phyloP scores from a whole-genome alignment of 805 yeast genomes.

The Saccharomycopsis babjevae region DNA sequence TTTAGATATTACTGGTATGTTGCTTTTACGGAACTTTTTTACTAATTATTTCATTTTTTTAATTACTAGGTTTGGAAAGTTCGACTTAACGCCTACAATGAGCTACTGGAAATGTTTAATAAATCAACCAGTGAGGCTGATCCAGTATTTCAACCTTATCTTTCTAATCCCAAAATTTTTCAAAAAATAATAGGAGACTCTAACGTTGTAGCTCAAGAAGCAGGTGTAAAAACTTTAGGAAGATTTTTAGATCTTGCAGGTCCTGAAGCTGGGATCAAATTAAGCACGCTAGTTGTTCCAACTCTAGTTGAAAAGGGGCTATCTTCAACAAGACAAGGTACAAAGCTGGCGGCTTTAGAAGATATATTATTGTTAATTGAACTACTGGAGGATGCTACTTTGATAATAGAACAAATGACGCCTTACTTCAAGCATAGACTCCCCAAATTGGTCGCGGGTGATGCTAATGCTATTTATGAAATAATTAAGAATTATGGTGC shows the following conservation, averaged over 20 bases:
- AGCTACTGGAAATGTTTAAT: constrained; percentile 41
- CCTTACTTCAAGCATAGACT: constrained; percentile 52
- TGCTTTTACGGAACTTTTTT: constrained; percentile 9
- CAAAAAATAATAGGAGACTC: constrained; percentile 58
- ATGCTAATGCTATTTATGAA: constrained; percentile 44
- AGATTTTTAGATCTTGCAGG: constrained; percentile 52
- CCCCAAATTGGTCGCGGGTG: constrained; percentile 73
- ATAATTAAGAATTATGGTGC: constrained; percentile 59
- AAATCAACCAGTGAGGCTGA: constrained; percentile 47
- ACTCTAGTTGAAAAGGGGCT: constrained; percentile 74
- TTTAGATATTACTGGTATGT: neutral
- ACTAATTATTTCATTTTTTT: neutral
- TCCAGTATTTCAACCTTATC: constrained; percentile 40
- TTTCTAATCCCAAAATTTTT: constrained; percentile 43
- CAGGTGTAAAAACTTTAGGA: constrained; percentile 51
- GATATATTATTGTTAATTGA: constrained; percentile 57
- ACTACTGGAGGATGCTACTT: constrained; percentile 46
- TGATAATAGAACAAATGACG: constrained; percentile 53
- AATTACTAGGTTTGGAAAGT: constrained; percentile 57
- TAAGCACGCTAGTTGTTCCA: constrained; percentile 35
- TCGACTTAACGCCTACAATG: constrained; percentile 70
- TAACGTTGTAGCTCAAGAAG: constrained; percentile 88
- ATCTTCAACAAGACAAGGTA: constrained; percentile 62
- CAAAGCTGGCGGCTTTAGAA: constrained; percentile 56
- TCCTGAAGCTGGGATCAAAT: constrained; percentile 28